Base-by-base conservation (phyloP, 2,329 filamentous ascomycete genomes). In the Rhynchosporium secalis region DNA sequence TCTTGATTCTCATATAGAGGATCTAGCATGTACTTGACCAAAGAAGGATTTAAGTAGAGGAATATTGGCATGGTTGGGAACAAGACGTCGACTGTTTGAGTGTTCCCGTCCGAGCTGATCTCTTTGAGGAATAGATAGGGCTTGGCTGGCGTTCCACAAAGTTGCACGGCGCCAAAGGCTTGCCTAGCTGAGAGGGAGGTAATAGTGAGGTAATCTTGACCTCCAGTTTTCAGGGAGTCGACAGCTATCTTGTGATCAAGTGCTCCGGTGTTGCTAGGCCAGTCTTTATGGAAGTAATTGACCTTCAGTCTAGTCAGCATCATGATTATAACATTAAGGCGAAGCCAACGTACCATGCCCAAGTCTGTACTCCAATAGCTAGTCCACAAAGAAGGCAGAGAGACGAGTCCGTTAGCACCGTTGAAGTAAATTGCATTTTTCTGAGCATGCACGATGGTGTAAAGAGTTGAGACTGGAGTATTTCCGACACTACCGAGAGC, bases 31-130 rank as follows among this genome's bases (percentile, higher is more conserved):
- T 86, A 80, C 65, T 80, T 82, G 52, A 89, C 75, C 3, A 87
- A 73, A 0, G 80, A 75, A 0, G 86, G 85, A 75, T 95, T 94
- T 1, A 89, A 85, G 73, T 95, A 96, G 65, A 94, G 81, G 76
- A 95, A 88, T 75, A 95, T 88, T 0, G 91, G 91, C 74, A 90
- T 90, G 0, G 90, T 84, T 0, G 91, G 91, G 77, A 92, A 96
- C 67, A 96, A 92, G 66, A 96, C 90, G 76, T 95, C 91, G 28
- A 96, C 91, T 0, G 92, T 96, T 73, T 96, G 90, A 68, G 87
- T 88, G 69, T 96, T 94, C 46, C 92, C 91, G 72, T 96, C 88
- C 3, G 90, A 94, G 65, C 89, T 92, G 70, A 96, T 96, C 73
- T 96, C 92, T 74, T 96, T 96, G 59, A 96, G 77, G 77, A 96